Evolutionary conservation across 2,329 filamentous ascomycete genomes (phyloP), one percentile per base, ranked within the genome.

Genomic region (Didymellaceae sp.): DNA sequence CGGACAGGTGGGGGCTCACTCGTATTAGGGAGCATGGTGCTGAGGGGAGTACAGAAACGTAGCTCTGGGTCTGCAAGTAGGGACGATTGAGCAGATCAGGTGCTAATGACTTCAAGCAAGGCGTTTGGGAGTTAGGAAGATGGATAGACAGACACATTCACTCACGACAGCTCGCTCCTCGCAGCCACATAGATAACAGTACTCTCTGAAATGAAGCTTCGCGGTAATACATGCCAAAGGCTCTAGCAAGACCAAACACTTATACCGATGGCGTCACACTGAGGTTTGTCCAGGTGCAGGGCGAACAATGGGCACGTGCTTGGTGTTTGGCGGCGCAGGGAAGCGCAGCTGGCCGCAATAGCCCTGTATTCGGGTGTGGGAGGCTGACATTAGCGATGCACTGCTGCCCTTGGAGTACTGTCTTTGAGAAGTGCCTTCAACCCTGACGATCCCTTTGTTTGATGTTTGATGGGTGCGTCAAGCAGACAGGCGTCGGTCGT

Each of bases 11-110:
- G 56, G 4, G 57, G 63, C 9, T 52, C 59, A 10, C 25, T 64
- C 53, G 69, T 57, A 14, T 38, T 73, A 52, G 67, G 68, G 2
- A 68, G 66, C 47, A 68, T 70, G 63, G 65, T 65, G 26, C 39
- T 65, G 48, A 67, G 61, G 43, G 65, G 65, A 2, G 51, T 43
- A 30, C 56, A 62, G 51, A 62, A 57, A 54, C 57, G 57, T 8
- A 51, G 44, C 17, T 58, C 58, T 8, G 59, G 59, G 56, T 59
- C 54, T 55, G 55, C 57, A 21, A 49, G 55, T 52, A 62, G 51
- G 57, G 52, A 30, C 31, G 5, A 28, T 5, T 63, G 57, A 62
- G 43, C n/a, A n/a, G 42, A 47, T 39, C 41, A 11, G 54, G 14
- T 20, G 38, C 45, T 34, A 6, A 33, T 28, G 25, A 8, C 26